phyloP scores from a whole-genome alignment of 495 filamentous ascomycete species.

The Talaromyces nanjingensis region DNA sequence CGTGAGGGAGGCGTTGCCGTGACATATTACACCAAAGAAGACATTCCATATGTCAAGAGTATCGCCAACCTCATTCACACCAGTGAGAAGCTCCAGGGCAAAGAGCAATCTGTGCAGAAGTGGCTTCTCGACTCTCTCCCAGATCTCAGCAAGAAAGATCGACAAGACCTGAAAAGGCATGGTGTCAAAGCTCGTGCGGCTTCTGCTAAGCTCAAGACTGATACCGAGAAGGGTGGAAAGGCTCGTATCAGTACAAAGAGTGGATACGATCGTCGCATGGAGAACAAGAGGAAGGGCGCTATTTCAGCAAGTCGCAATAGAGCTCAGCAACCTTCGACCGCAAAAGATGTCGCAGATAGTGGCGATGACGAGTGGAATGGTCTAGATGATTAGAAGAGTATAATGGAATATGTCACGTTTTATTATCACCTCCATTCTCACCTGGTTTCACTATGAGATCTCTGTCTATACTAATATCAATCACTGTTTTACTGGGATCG shows the following conservation, averaged over 20 bases:
- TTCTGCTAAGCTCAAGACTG: constrained; percentile 32
- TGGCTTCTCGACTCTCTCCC: constrained; percentile 90
- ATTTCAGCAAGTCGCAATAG: constrained; percentile 63
- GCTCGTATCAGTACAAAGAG: constrained; percentile 86
- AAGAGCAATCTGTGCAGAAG: constrained; percentile 55
- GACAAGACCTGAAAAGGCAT: constrained; percentile 70
- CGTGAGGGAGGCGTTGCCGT: constrained; percentile 85
- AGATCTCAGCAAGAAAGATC: constrained; percentile 70
- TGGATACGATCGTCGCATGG: constrained; percentile 72
- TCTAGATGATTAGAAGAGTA: constrained; percentile 46
- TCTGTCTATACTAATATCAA: constrained; percentile 26
- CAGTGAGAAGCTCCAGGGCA: constrained; percentile 58
- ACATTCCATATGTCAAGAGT: constrained; percentile 82
- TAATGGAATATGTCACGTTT: constrained; percentile 3
- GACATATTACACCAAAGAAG: constrained; percentile 91
- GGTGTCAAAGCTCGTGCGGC: constrained; percentile 71
- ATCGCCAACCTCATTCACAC: constrained; percentile 87
- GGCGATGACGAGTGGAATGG: constrained; percentile 52
- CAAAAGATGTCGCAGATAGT: constrained; percentile 22
- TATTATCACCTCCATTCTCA: neutral
- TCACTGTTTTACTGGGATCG: constrained; percentile 14
- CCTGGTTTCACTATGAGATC: constrained; percentile 8
- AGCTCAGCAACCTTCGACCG: constrained; percentile 27
- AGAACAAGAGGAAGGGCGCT: constrained; percentile 69
- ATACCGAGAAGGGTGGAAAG: constrained; percentile 32